Conservation (phyloP, 805 yeast species). For the Isabelozyma heimii region DNA sequence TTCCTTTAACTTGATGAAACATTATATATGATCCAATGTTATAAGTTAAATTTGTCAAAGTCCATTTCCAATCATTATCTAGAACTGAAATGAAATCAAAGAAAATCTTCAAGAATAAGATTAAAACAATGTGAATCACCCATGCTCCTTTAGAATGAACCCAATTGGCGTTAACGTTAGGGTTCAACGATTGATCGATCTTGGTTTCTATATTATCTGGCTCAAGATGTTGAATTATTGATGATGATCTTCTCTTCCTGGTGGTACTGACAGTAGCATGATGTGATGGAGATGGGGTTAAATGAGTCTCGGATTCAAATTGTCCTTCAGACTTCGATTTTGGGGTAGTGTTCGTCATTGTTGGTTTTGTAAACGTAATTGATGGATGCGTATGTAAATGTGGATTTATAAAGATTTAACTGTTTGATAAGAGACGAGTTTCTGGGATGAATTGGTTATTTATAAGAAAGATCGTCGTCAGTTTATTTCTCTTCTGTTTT, state of each 20-base stretch:
- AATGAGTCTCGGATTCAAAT: conserved; percentile 2
- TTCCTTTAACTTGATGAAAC: conserved; percentile 96
- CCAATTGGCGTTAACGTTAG: conserved; percentile 94
- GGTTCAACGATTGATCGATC: conserved; percentile 84
- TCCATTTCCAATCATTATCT: conserved; percentile 85
- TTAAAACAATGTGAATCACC: conserved; percentile 86
- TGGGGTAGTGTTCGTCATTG: background rate
- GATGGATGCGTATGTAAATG: background rate
- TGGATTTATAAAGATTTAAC: no score
- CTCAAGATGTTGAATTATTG: conserved; percentile 85
- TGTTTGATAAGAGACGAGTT: no score
- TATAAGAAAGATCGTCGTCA: no score
- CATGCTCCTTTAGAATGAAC: conserved; percentile 96
- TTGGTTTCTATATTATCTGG: conserved; percentile 91
- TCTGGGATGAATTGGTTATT: no score
- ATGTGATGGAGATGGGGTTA: conserved; percentile 25
- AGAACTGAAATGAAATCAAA: conserved; percentile 81
- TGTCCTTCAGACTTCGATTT: background rate
- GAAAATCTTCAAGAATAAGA: conserved; percentile 67
- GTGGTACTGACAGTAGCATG: conserved; percentile 16
- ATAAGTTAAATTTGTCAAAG: conserved; percentile 86
- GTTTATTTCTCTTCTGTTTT: background rate
- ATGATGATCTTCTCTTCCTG: conserved; percentile 74
- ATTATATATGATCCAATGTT: conserved; percentile 89
- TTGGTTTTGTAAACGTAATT: background rate